Evolutionary conservation across 495 filamentous ascomycete genomes (phyloP), one percentile per base, ranked within the genome.

Genomic region (Aspergillus bertholletiae): DNA sequence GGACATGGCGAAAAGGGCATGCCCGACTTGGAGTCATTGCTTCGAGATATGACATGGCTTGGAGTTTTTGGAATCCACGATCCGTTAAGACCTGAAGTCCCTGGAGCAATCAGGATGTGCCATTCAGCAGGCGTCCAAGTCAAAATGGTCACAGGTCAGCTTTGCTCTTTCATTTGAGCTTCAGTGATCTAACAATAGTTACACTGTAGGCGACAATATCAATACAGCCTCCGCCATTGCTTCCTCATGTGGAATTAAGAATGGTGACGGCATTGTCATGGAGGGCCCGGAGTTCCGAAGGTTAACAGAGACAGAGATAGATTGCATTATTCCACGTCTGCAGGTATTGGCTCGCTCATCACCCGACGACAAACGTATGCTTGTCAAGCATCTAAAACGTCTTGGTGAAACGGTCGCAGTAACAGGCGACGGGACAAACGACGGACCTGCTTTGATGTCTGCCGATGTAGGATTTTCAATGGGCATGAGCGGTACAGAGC

Each of bases 381-480:
- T 93, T 17, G 89, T 92, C 22, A 80, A 81, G 47, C 80, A 83
- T 24, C 82, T 93, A 32, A 90, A 90, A 70, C 72, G 84, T 22
- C 79, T 84, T 57, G 87, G 85, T 17, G 88, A 92, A 53, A 90
- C 83, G n/a, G 89, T 93, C 32, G 89, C 89, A 40, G 89, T 93
- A 1, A 96, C 90, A 7, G 90, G 90, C 35, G 90, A 96, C 64
- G 90, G 90, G 17, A 96, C 90, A 49, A 96, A 96, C 63, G 90
- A 96, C 67, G 90, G 89, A 1, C 90, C 90, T 11, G 90, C 90
- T 43, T 75, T 96, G 53, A 90, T 88, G 62, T 85, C 84, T 56
- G 89, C 90, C 22, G 90, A 96, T 66, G 88, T 96, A 39, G 90
- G 90, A 12, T 96, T 96, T 70, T 92, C 90, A 39, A 96, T 96